Conservation (phyloP, 2,329 filamentous ascomycete species). For the Curvularia lunata region DNA sequence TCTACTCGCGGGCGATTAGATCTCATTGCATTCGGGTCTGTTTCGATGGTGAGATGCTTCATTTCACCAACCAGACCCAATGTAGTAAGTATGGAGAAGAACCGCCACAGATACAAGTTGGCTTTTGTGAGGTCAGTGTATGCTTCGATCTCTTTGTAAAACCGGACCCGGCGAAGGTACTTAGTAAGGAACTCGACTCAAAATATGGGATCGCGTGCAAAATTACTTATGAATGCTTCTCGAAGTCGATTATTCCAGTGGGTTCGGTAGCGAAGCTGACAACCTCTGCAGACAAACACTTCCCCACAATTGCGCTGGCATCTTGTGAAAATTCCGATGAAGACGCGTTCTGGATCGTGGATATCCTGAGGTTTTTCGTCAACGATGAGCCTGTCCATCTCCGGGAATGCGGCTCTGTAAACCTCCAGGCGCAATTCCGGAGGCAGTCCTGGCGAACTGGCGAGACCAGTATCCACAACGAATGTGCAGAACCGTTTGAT, state of each 20-base stretch:
- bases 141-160: not conserved
- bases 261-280: too few species aligned
- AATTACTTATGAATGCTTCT: not conserved
- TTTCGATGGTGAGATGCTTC: not conserved
- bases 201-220: not conserved
- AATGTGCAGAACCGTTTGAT: not conserved
- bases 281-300: too few species aligned
- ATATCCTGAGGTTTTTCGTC: not conserved
- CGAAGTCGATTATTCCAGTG: not conserved
- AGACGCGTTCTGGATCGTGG: not conserved
- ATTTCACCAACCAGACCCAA: not conserved
- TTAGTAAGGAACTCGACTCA: not conserved
- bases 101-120: not conserved
- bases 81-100: not conserved
- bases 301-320: too few species aligned
- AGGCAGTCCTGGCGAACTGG: not conserved
- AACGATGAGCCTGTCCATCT: not conserved
- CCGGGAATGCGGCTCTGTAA: slow-evolving; percentile 1
- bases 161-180: not conserved
- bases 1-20: too few species aligned
- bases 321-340: not conserved
- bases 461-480: not conserved
- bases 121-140: too few species aligned
- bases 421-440: not conserved
- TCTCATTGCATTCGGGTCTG: too few species aligned